Evolutionary conservation across 2,329 filamentous ascomycete species (phyloP).

Genomic region (Sporothrix humicola): DNA sequence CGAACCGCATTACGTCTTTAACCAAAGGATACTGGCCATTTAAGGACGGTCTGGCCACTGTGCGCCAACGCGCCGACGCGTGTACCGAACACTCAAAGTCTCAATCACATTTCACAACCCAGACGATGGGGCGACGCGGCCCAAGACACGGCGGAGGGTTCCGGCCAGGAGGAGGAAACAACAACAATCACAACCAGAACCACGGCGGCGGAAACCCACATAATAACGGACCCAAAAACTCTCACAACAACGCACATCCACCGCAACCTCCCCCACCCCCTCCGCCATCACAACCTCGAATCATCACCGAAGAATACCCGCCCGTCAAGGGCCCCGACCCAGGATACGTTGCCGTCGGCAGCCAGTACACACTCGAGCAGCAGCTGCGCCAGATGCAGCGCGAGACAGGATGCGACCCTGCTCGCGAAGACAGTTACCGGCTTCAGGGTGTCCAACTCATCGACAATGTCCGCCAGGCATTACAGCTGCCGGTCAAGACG

Average conservation of each 20-base stretch:
- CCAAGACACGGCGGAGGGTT: conserved; percentile 33
- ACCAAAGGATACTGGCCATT: too few relatives aligned
- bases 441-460: conserved; percentile 89
- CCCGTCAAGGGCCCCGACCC: conserved; percentile 43
- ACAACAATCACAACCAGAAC: neutral
- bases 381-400: conserved; percentile 75
- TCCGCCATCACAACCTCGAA: conserved; percentile 22
- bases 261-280: neutral
- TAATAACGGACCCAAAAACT: neutral
- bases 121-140: conserved; percentile 36
- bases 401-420: conserved; percentile 72
- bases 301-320: conserved; percentile 33
- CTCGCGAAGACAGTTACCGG: conserved; percentile 79
- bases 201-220: conserved; percentile 4
- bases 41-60: neutral
- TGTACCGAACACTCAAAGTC: neutral
- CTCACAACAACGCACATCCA: neutral
- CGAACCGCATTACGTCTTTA: too few relatives aligned
- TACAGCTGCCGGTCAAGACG: conserved; percentile 88
- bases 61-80: neutral
- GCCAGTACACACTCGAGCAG: conserved; percentile 82
- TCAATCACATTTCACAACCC: neutral
- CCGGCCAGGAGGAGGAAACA: conserved; percentile 13
- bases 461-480: conserved; percentile 76
- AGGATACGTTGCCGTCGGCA: conserved; percentile 56